Conservation (phyloP, 352 stramenopile genomes). For the Phytophthora ohioensis region DNA sequence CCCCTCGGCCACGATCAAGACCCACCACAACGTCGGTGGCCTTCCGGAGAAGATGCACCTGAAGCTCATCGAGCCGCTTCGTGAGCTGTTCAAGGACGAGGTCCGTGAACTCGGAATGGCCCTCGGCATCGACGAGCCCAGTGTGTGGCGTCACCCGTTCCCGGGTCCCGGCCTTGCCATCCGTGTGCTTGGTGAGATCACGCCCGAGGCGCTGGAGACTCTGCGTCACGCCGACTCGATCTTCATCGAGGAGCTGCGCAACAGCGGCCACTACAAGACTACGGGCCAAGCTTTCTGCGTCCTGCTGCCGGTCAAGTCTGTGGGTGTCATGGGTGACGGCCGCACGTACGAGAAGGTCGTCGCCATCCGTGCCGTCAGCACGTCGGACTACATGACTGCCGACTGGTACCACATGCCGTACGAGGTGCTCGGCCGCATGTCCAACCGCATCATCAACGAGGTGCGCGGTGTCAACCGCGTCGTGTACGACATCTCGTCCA, state of each 20-base stretch:
- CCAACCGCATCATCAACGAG: constrained; percentile 99
- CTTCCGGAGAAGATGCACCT: constrained; percentile 98
- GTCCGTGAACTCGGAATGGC: constrained; percentile 97
- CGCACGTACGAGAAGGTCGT: constrained; percentile 97
- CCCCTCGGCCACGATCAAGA: constrained; percentile 99
- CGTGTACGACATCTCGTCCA: constrained; percentile 99
- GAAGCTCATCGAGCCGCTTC: constrained; percentile 99
- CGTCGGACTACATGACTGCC: constrained; percentile 99
- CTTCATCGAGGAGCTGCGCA: constrained; percentile 97
- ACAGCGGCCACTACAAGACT: constrained; percentile 97
- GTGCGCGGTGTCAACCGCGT: constrained; percentile 98
- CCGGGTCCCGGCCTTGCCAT: constrained; percentile 98
- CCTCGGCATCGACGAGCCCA: constrained; percentile 97
- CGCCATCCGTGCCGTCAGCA: constrained; percentile 97
- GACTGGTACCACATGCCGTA: constrained; percentile 99
- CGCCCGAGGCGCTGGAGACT: constrained; percentile 94
- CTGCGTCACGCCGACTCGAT: constrained; percentile 98
- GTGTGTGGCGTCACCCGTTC: constrained; percentile 99
- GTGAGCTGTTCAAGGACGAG: constrained; percentile 99
- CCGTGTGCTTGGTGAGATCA: constrained; percentile 98
- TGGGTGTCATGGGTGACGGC: constrained; percentile 99
- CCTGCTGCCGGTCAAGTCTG: constrained; percentile 96
- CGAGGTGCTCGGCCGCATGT: constrained; percentile 97
- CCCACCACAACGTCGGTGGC: constrained; percentile 99
- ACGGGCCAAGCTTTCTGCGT: constrained; percentile 99